Base-by-base conservation (phyloP, 2,329 filamentous ascomycete species). In the Neopestalotiopsis sp. region DNA sequence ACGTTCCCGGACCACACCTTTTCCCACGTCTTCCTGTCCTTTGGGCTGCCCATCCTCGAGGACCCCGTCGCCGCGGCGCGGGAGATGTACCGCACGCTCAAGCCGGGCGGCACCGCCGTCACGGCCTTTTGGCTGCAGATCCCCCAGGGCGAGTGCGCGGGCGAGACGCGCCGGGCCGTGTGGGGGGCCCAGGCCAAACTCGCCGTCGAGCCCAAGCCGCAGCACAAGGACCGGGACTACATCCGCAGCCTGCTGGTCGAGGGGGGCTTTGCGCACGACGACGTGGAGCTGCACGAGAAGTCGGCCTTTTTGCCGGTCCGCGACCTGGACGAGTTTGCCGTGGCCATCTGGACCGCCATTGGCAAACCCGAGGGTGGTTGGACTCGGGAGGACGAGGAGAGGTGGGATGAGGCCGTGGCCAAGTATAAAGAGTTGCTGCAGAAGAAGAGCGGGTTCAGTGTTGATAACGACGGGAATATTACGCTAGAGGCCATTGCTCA, bases 81-180 rank as follows among this genome's bases (percentile, higher is more conserved):
- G 28, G 70, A 73, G 52, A 69, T 73, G 32, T 68, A 71, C 38
- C 72, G 70, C 38, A 71, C 71, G 1, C 69, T 73, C 5, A 61
- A 67, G 62, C 67, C 69, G 17, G 72, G 71, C 14, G 73, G 72
- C 67, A 73, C 66, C 1, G 69, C 71, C 28, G 45, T 72, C 30
- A 73, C 73, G 6, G 70, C 72, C 10, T 73, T 72, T 66, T 74
- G 71, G 72, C 59, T 74, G 58, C 69, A 70, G 20, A 70, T 70
- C 20, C 71, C 71, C 1, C 72, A 73, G 42, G 71, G 71, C 9
- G 69, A 73, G 28, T 71, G 67, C 56, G 71, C 67, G n/a, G 34
- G 66, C n/a, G 70, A 70, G 58, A 69, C 71, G 12, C 69, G 67
- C 30, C 68, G 63, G 20, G 71, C 72, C 14, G 49, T 73, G 17